Base-by-base conservation (phyloP, 805 yeast genomes). In the Saccharomycopsis javanensis region DNA sequence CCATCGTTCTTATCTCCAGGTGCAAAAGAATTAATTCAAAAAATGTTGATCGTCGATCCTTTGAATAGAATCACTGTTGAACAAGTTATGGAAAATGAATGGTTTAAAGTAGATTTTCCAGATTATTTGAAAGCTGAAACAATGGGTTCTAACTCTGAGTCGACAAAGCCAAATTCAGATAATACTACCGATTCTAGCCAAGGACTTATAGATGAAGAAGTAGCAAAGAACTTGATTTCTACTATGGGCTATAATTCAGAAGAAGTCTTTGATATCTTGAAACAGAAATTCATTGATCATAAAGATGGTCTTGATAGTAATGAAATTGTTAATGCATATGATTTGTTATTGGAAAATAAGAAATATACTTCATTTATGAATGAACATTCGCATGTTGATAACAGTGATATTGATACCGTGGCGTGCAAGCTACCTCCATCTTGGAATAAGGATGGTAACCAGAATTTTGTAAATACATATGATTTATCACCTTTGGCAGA, bases 11-110 rank as follows among this genome's bases (percentile, higher is more conserved):
- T 91, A 60, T 85, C 96, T 20, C 75, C 81, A 0, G 97, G 97
- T 4, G 96, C 97, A 3, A 85, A 88, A 64, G 81, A 82, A 64
- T 71, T 91, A 64, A 79, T 91, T 60, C 86, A 91, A 38, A 81
- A 85, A 67, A 92, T 92, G 97, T 78, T 91, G 58, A 96, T 91
- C 61, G 98, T 92, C 30, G 90, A 91, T 68, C 97, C 98, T 35
- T 75, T 91, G 67, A 89, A 90, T 68, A 82, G 98, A 73, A 91
- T 92, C 60, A 90, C 97, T 11, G 88, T 92, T 51, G 88, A 83
- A 66, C 96, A 88, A 68, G 88, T 92, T 51, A 83, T 90, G 85
- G 86, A 89, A 66, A 97, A 92, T 68, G 91, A 87, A 62, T 91
- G 98, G 98, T 91, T 91, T 72, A 83, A 81, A 63, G 81, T 80